phyloP scores from a whole-genome alignment of 2,329 filamentous ascomycete species.

The Arthrobotrys megalospora region DNA sequence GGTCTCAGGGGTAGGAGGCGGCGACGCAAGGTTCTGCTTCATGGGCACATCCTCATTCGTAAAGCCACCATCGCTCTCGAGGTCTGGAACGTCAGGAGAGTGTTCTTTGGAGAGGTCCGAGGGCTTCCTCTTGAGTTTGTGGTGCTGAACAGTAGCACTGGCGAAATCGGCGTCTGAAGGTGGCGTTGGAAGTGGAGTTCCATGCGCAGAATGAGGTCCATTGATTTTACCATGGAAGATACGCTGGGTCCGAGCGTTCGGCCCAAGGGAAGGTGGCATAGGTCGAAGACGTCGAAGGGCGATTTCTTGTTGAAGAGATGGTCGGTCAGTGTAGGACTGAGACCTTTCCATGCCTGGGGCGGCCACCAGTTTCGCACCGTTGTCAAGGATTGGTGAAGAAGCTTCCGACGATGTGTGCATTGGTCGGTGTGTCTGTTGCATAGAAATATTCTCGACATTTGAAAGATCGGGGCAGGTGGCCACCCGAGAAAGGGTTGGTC shows the following conservation, averaged over 20 bases:
- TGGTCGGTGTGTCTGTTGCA: slow-evolving; percentile 49
- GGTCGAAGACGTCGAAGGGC: slow-evolving; percentile 52
- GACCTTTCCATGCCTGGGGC: slow-evolving; percentile 50
- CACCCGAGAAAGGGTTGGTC: slow-evolving; percentile 46
- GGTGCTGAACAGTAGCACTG: slow-evolving; percentile 47
- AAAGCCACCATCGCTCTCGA: slow-evolving; percentile 56
- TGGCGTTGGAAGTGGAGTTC: slow-evolving; percentile 57
- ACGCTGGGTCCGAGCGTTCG: slow-evolving; percentile 49
- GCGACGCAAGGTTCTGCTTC: slow-evolving; percentile 55
- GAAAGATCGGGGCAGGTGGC: slow-evolving; percentile 55
- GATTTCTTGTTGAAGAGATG: slow-evolving; percentile 56
- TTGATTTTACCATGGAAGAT: slow-evolving; percentile 46
- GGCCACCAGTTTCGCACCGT: slow-evolving; percentile 28
- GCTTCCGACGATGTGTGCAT: slow-evolving; percentile 50
- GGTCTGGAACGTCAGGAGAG: slow-evolving; percentile 58
- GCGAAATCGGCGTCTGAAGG: slow-evolving; percentile 59
- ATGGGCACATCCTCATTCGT: slow-evolving; percentile 42
- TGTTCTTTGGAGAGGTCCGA: slow-evolving; percentile 60
- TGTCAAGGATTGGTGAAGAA: slow-evolving; percentile 47
- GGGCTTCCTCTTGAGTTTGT: slow-evolving; percentile 56
- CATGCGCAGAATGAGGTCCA: slow-evolving; percentile 50
- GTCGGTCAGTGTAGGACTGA: slow-evolving; percentile 55
- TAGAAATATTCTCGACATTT: slow-evolving; percentile 38
- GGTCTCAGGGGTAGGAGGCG: slow-evolving; percentile 56
- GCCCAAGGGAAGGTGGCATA: slow-evolving; percentile 45